Percentiles rank a stretch among this genome's conserved stretches.
Conservation (phyloP, 176 grass and related monocot genomes). For the Phyllostachys edulis region DNA sequence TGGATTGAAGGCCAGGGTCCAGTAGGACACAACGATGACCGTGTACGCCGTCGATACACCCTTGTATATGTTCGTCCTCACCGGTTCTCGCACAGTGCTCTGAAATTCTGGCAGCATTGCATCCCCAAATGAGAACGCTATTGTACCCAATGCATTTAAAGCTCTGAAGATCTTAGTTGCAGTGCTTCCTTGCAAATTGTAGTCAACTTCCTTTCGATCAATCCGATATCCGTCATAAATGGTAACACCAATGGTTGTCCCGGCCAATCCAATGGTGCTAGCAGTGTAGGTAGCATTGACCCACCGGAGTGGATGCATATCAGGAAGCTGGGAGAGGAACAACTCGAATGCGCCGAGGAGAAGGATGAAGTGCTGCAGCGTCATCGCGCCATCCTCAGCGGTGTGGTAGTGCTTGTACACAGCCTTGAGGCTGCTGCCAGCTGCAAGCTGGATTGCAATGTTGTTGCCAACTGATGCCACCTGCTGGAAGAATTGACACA, state of each 20-base stretch:
- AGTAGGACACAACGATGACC: too few species aligned
- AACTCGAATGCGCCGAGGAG: constrained; percentile 61
- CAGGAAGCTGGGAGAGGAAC: constrained; percentile 71
- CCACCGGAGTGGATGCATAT: constrained; percentile 83
- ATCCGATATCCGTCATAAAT: constrained; percentile 56
- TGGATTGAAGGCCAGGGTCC: too few species aligned
- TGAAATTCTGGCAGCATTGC: constrained; percentile 91
- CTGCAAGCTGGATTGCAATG: constrained; percentile 80
- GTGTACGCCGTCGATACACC: constrained; percentile 60
- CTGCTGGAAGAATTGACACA: constrained; percentile 66
- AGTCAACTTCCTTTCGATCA: constrained; percentile 41
- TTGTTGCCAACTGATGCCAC: constrained; percentile 77
- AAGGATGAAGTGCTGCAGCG: constrained; percentile 79
- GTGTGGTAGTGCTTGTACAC: constrained; percentile 58
- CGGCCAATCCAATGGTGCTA: constrained; percentile 69
- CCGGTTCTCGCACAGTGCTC: constrained; percentile 58
- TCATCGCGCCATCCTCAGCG: constrained; percentile 14
- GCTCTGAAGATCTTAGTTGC: constrained; percentile 56
- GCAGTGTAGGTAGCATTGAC: constrained; percentile 75
- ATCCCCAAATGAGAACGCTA: constrained; percentile 88
- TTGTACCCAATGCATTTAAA: constrained; percentile 68
- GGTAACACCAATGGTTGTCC: constrained; percentile 56
- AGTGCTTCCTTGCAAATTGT: constrained; percentile 54
- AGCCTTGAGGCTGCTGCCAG: constrained; percentile 81
- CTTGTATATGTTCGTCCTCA: constrained; percentile 68